Evolutionary conservation across 2,329 filamentous ascomycete genomes (phyloP).

Genomic region (Aphanocladium album): DNA sequence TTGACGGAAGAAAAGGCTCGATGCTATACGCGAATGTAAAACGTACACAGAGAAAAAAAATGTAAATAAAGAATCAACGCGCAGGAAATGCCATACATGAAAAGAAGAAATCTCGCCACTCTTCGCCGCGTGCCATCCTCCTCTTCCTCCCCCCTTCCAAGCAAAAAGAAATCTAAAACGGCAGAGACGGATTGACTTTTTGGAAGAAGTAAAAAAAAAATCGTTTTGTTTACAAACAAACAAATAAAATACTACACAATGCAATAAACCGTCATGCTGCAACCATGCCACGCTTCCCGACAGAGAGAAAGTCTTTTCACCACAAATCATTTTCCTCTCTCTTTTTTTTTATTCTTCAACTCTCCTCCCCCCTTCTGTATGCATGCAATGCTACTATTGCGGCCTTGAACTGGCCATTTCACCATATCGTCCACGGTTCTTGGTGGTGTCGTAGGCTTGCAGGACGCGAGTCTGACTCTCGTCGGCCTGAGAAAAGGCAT

Average conservation of each 20-base stretch:
- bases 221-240: background rate
- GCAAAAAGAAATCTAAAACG: background rate
- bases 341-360: background rate
- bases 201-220: background rate
- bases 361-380: background rate
- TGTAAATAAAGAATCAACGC: background rate
- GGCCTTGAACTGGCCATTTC: conserved; percentile 69
- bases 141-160: background rate
- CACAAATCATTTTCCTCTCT: background rate
- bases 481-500: conserved; percentile 96
- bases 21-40: too few relatives aligned
- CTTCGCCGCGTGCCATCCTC: background rate
- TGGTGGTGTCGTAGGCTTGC: conserved; percentile 96
- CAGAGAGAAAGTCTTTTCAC: background rate
- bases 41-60: background rate
- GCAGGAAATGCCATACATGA: conserved; percentile 9
- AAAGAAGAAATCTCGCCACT: background rate
- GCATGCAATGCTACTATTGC: background rate
- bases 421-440: conserved; percentile 83
- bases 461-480: conserved; percentile 92
- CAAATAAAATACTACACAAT: conserved; percentile 4
- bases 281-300: background rate
- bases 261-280: background rate
- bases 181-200: background rate
- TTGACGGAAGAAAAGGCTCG: too few relatives aligned